Evolutionary conservation across 345 rosid genomes (phyloP).

Genomic region (Crucihimalaya himalaica): DNA sequence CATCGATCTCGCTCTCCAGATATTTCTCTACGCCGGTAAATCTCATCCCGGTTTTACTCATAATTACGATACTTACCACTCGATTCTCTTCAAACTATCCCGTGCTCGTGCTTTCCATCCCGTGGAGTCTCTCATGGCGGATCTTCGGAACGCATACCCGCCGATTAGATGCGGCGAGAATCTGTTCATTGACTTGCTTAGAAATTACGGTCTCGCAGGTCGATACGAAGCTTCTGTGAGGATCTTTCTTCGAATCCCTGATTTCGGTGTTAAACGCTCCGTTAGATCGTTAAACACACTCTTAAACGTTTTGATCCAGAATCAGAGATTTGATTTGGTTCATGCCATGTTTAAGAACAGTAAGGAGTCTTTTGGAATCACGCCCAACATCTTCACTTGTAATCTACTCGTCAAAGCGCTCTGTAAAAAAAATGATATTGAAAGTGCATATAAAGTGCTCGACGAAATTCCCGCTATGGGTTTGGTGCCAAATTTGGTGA

Average conservation of each 20-base stretch:
- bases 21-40: slow-evolving; percentile 78
- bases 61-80: slow-evolving; percentile 71
- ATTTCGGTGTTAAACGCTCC: slow-evolving; percentile 62
- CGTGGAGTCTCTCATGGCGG: slow-evolving; percentile 62
- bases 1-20: slow-evolving; percentile 86
- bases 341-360: slow-evolving; percentile 57
- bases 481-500: slow-evolving; percentile 70
- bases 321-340: slow-evolving; percentile 61
- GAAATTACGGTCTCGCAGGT: slow-evolving; percentile 76
- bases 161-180: slow-evolving; percentile 71
- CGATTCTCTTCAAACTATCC: slow-evolving; percentile 73
- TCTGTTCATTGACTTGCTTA: slow-evolving; percentile 64
- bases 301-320: slow-evolving; percentile 72
- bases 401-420: slow-evolving; percentile 76
- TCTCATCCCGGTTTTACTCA: slow-evolving; percentile 69
- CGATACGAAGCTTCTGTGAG: slow-evolving; percentile 54
- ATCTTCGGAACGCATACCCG: slow-evolving; percentile 47
- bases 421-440: slow-evolving; percentile 61
- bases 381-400: slow-evolving; percentile 72
- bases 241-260: slow-evolving; percentile 61
- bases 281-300: slow-evolving; percentile 80
- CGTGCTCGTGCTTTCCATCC: slow-evolving; percentile 82
- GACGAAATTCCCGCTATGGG: slow-evolving; percentile 89
- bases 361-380: slow-evolving; percentile 50
- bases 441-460: slow-evolving; percentile 57